Base-by-base conservation (phyloP, 805 yeast species). In the Candida montana region DNA sequence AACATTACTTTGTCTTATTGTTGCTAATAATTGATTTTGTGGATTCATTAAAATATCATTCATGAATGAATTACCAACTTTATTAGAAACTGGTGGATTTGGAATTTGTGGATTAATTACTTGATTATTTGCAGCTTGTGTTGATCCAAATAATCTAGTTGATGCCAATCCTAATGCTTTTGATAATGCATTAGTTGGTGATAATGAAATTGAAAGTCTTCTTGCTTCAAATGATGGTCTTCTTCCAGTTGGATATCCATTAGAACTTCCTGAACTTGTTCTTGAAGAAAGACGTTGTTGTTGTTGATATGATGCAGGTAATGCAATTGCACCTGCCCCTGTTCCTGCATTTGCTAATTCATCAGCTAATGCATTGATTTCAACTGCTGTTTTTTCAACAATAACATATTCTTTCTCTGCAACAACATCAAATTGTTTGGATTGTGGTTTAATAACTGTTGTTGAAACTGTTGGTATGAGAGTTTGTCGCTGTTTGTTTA, bases 311-410 rank as follows among this genome's bases (percentile, higher is more conserved):
- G 29, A 47, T 35, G 13, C 48, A 30, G 59, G 59, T 15, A 61
- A 53, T 57, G 58, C 65, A 46, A 68, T 69, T 2, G 75, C 80
- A 26, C 72, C 70, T 6, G 72, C 69, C 7, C 74, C 71, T 42
- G 69, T 62, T 2, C 80, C 81, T 3, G 81, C 81, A 44, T 68
- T 66, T 13, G 87, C 90, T 39, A 91, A 66, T 59, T 90, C 96
- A 61, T 91, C 98, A 3, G 99, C 99, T 43, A 93, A 70, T 2
- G 95, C 91, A 65, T 91, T 91, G 8, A 91, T 95, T 58, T 93
- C 98, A 4, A 91, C 97, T 0, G 93, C 87, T 37, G 95, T 75
- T 60, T 91, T 93, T 60, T 91, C 98, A 23, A 91, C 90, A 31
- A 91, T 95, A 27, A 91, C 98, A 53, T 91, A 91, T 55, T 89